Evolutionary conservation across 1,284 basidiomycete genomes (phyloP), one percentile per base, ranked within the genome.

Genomic region (Tilletia horrida): DNA sequence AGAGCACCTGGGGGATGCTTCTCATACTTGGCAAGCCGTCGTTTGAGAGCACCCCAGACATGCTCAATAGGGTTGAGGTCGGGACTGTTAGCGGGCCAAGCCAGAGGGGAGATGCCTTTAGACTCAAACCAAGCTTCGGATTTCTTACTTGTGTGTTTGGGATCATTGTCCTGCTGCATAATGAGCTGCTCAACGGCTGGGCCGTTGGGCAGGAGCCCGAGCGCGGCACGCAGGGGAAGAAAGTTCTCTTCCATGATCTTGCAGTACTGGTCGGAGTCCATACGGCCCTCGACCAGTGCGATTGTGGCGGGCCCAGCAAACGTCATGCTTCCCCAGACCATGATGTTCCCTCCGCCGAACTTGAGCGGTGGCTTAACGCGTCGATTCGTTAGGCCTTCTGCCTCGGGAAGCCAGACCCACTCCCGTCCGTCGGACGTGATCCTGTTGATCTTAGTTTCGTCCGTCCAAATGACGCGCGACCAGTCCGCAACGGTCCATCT

Each of bases 41-140:
- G 25, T 50, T 70, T 70, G 2, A 70, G 64, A 45, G 40, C 18
- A 3, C 45, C 42, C 82, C 82, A 84, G 9, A 82, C 70, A 65
- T 84, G 81, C 75, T 84, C 82, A 73, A 83, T 83, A 25, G 78
- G 78, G 67, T 83, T 84, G n/a, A 83, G 73, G 72, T 84, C 81
- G 31, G 81, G 79, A 52, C 82, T 83, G 48, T 80, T 75, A 47
- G 82, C 71, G 55, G 79, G 81, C 81, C 80, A 84, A 21, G 63
- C 23, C n/a, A 83, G 40, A 45, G 78, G 67, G 35, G 66, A 61
- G 50, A 82, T 71, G 13, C 65, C 55, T 63, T 81, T 42, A 50
- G 77, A 67, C 66, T 77, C 47, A 64, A 83, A 76, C 77, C 76
- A 71, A 14, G 68, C 31, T 48, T 63, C 61, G 6, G 66, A 42